Base-by-base conservation (phyloP, 257 asterid genomes). In the Gentiana macrophylla region DNA sequence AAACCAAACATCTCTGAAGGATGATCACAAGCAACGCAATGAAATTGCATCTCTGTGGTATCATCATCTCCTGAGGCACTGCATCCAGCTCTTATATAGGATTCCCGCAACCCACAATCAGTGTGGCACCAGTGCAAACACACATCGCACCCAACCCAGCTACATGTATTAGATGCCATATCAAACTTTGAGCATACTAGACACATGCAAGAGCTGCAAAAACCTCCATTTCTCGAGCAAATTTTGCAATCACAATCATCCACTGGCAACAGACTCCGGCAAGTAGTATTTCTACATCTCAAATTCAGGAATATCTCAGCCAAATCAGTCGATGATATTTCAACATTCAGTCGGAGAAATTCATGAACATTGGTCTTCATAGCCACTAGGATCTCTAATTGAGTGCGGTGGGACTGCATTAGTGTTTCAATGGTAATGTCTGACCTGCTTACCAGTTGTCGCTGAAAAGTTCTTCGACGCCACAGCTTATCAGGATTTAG, bases 1-100 rank as follows among this genome's bases (percentile, higher is more conserved):
- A 91, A 91, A 56, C 98, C 98, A 56, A 87, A 91, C 98, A 91
- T 91, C 77, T 91, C 98, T 56, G 98, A 91, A 56, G 95, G 96
- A 77, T 87, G 98, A 62, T 66, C 83, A 65, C 98, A 91, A 12
- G 95, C 98, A 75, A 87, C 86, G 66, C 98, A 91, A 72, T 91
- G 92, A 62, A 91, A 91, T 72, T 91, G 98, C 96, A 91, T 87
- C 76, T 87, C 95, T 6, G 82, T 76, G 60, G 81, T 65, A 68
- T 93, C 92, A 55, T 69, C 77, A 63, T 71, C 64, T 62, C 90
- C 86, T 47, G 80, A 65, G 51, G 77, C 86, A 72, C 94, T 84
- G 8, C 63, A 70, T 12, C 96, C 98, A 35, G 78, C 84, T 77
- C 94, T 81, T 62, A 91, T 84, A 68, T 71, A 82, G 56, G 86